phyloP scores from a whole-genome alignment of 2,329 filamentous ascomycete species.

The Fusarium pseudonygamai region DNA sequence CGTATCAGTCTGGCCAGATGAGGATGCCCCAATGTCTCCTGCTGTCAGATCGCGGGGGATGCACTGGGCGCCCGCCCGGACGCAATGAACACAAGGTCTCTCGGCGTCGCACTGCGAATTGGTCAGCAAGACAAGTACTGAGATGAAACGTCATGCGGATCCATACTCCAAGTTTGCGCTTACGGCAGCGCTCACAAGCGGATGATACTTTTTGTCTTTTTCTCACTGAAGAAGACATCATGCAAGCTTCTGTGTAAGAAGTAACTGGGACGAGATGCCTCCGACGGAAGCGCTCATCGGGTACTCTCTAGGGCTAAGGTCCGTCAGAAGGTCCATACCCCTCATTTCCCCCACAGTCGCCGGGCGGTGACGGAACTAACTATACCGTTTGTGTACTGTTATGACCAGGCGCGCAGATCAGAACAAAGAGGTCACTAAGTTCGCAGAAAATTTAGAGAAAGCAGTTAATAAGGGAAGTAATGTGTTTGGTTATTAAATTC shows the following conservation, averaged over 20 bases:
- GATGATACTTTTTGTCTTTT: background rate
- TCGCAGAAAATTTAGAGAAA: no score
- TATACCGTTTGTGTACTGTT: background rate
- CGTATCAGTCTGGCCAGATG: background rate
- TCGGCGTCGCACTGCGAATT: background rate
- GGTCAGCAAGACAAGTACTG: fast-evolving
- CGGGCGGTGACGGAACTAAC: background rate
- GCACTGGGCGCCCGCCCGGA: background rate
- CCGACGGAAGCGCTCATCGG: background rate
- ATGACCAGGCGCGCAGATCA: no score
- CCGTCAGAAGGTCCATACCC: background rate
- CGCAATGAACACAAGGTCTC: background rate
- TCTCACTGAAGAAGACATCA: background rate
- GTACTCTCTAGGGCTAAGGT: fast-evolving
- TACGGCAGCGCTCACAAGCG: background rate
- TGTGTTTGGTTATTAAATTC: no score
- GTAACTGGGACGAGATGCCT: fast-evolving
- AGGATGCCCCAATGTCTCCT: fast-evolving
- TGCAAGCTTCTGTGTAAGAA: fast-evolving
- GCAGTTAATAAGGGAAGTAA: no score
- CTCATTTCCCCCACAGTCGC: background rate
- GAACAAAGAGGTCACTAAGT: no score
- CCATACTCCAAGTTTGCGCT: background rate
- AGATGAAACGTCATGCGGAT: fast-evolving
- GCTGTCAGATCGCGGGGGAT: background rate